Conservation (phyloP, 2,329 filamentous ascomycete genomes). For the Penicillium sp. region DNA sequence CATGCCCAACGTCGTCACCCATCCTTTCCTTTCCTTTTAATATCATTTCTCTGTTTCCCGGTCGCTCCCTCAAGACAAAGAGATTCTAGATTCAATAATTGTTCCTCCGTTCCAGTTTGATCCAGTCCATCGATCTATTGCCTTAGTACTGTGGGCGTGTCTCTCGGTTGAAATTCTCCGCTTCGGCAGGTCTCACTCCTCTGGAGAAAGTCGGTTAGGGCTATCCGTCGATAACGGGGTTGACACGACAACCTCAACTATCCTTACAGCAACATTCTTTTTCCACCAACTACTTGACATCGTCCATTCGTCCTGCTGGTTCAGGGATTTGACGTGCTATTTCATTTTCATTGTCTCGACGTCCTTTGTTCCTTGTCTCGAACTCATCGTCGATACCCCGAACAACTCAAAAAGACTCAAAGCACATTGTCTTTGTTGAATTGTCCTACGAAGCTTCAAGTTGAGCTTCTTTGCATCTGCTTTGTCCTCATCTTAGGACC, state of each 20-base stretch:
- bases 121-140: constrained; percentile 13
- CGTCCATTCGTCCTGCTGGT: constrained; percentile 29
- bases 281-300: constrained; percentile 16
- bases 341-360: not conserved
- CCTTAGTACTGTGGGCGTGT: constrained; percentile 16
- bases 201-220: constrained; percentile 20
- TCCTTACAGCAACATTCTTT: constrained; percentile 33
- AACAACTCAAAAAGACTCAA: not conserved
- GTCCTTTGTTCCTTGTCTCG: not conserved
- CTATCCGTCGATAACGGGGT: constrained; percentile 28
- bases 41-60: constrained; percentile 12
- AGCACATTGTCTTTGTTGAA: not conserved
- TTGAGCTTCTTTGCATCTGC: not conserved
- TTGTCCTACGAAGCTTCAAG: not conserved
- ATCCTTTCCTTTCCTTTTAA: constrained; percentile 16
- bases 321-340: constrained; percentile 15
- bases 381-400: constrained; percentile 14
- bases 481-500: not conserved
- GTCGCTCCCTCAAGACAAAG: constrained; percentile 7
- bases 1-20: constrained; percentile 28
- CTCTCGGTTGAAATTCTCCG: constrained; percentile 22
- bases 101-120: not conserved
- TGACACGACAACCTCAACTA: constrained; percentile 38
- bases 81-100: constrained; percentile 1
- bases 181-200: constrained; percentile 22